Evolutionary conservation across 768 basidiomycete species (phyloP).

Genomic region (Xanthoconium stramineum): DNA sequence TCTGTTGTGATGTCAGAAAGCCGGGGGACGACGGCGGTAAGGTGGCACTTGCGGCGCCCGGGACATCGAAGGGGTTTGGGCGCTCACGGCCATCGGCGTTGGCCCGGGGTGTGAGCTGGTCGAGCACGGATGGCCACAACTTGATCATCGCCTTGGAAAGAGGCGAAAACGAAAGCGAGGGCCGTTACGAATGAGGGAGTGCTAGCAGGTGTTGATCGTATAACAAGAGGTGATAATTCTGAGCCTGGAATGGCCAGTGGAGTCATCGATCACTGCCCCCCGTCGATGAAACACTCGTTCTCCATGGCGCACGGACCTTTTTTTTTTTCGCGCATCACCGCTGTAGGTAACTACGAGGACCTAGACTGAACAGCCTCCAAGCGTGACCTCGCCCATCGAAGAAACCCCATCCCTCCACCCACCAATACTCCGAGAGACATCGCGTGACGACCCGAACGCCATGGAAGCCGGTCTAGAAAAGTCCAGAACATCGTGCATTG

Average conservation of each 20-base stretch:
- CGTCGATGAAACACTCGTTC: slow-evolving; percentile 3
- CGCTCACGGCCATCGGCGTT: slow-evolving; percentile 41
- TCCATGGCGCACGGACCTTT: slow-evolving; percentile 8
- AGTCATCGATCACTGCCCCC: slow-evolving; percentile 8
- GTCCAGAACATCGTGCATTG: background rate
- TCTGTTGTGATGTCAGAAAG: background rate
- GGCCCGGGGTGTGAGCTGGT: slow-evolving; percentile 62
- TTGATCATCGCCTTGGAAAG: slow-evolving; percentile 54
- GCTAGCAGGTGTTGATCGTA: slow-evolving; percentile 8
- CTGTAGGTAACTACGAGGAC: background rate
- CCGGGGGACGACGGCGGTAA: slow-evolving; percentile 19
- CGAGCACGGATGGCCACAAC: slow-evolving; percentile 57
- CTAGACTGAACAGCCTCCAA: slow-evolving; percentile 25
- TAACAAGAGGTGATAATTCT: slow-evolving; percentile 6
- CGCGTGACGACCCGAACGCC: slow-evolving; percentile 46
- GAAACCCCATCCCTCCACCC: slow-evolving; percentile 50
- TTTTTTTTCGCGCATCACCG: background rate
- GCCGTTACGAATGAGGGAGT: slow-evolving; percentile 13
- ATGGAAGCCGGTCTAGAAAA: slow-evolving; percentile 53
- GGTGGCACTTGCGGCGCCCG: slow-evolving; percentile 29
- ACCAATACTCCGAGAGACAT: slow-evolving; percentile 54
- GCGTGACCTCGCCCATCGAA: slow-evolving; percentile 38
- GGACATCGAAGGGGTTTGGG: slow-evolving; percentile 61
- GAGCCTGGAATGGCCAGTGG: slow-evolving; percentile 12
- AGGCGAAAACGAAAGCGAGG: slow-evolving; percentile 23